Base-by-base conservation (phyloP, 2,329 filamentous ascomycete genomes). In the Penicillium sp. region DNA sequence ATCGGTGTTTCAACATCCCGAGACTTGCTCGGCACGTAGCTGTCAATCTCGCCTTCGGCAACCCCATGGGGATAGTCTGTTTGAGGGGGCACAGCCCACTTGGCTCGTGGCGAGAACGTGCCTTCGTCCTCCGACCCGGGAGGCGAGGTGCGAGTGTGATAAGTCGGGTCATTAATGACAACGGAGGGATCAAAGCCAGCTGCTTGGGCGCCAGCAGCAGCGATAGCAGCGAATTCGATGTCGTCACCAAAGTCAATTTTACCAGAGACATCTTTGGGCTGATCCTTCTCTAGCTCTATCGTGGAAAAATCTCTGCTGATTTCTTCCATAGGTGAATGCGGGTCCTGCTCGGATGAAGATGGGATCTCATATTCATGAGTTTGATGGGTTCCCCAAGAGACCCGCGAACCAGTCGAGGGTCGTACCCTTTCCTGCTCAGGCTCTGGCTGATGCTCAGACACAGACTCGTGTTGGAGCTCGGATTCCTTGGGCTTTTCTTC, bases 171-270 rank as follows among this genome's bases (percentile, higher is more conserved):
- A 49, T 90, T 81, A 38, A 89, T 88, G 49, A 92, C 86, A 59
- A 92, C 86, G 43, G 89, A 84, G 4, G 88, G 85, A 68, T 91
- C 84, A 64, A 92, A 92, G 0, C 89, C 89, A 49, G 87, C 85
- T n/a, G 87, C 84, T 70, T 88, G 79, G 52, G 91, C 80, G 1
- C 87, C 88, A 52, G 89, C 90, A 59, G 89, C 88, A 51, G 92
- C 76, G 3, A 85, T 86, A 30, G 89, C 89, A 7, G 87, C 86
- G 66, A 92, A 92, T 55, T 87, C 87, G 8, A 89, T 77, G 66
- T 92, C 89, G 59, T 88, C 84, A 1, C 79, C 84, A 69, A 90
- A 93, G 10, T 83, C 53, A 10, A 55, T 45, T 6, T 58, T 63
- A 16, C 37, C 25, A 10, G 26, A 13, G 13, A 52, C 22, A 51